These are phyloP conservation scores for Mortierella claussenii DNA, from an alignment of 192 early-diverging fungal genomes.

Conservation along the genomic window DNA sequence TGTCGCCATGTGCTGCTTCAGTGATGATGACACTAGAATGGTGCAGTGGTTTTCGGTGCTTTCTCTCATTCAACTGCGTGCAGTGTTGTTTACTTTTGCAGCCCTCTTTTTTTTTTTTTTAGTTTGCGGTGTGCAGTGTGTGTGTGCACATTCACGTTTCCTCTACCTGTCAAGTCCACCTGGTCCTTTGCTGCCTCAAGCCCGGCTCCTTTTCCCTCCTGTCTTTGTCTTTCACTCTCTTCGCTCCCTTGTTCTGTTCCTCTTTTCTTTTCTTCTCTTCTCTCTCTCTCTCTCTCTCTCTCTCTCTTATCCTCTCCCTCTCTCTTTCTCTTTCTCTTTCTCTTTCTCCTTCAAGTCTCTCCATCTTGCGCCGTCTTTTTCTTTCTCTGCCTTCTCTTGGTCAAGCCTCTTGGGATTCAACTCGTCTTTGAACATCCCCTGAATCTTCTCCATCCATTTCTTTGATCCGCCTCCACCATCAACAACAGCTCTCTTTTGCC, in stretches of 20 bases:
- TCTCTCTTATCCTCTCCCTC: slow-evolving; percentile 1
- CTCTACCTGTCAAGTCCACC: no score
- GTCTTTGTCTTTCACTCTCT: not conserved
- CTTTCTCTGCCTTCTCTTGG: not conserved
- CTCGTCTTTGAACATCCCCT: not conserved
- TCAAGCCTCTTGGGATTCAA: not conserved
- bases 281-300: slow-evolving; percentile 3
- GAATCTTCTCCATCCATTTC: not conserved
- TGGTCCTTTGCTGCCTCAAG: no score
- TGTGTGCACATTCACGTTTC: no score
- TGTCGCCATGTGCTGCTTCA: no score
- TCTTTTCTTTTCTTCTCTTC: not conserved
- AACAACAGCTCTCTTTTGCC: not conserved
- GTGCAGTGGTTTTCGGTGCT: no score
- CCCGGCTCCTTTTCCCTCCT: no score
- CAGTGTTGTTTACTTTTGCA: no score
- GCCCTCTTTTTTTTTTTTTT: no score
- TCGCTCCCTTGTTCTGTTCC: not conserved
- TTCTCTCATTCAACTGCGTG: no score
- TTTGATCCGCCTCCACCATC: slow-evolving; percentile 7
- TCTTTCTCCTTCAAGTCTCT: not conserved
- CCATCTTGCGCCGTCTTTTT: not conserved
- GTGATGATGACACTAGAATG: no score
- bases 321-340: not conserved
- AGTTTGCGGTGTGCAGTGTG: no score